phyloP scores from a whole-genome alignment of 495 filamentous ascomycete genomes.

The Penicillium manginii region DNA sequence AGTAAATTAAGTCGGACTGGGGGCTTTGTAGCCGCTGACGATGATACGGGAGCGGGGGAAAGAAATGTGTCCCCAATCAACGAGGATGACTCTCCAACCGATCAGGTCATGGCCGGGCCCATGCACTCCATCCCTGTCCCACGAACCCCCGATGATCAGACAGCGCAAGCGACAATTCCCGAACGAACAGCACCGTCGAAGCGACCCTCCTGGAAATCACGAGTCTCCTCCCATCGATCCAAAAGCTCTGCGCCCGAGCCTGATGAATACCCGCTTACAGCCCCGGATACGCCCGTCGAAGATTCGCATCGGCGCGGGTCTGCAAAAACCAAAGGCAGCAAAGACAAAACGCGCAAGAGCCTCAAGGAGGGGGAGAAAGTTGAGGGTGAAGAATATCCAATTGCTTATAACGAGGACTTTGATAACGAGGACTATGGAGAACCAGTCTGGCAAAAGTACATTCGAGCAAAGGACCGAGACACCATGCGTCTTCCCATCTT shows the following conservation, averaged over 20 bases:
- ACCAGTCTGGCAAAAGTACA: slow-evolving; percentile 79
- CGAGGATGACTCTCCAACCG: not conserved
- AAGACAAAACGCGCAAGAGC: slow-evolving; percentile 23
- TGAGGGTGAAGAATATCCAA: slow-evolving; percentile 65
- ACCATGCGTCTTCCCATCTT: slow-evolving; percentile 84
- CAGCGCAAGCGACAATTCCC: slow-evolving; percentile 2
- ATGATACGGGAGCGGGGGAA: slow-evolving; percentile 13
- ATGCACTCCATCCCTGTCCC: not conserved
- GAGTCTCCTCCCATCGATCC: slow-evolving; percentile 31
- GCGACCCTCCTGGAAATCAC: slow-evolving; percentile 51
- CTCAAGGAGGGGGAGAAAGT: slow-evolving; percentile 41
- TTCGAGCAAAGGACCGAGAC: slow-evolving; percentile 79
- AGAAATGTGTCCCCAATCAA: slow-evolving; percentile 6
- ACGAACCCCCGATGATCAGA: slow-evolving; percentile 12
- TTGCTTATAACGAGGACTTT: slow-evolving; percentile 68
- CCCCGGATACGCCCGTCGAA: slow-evolving; percentile 32
- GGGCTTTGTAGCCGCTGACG: slow-evolving; percentile 46
- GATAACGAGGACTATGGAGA: slow-evolving; percentile 66
- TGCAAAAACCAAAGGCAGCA: slow-evolving; percentile 23
- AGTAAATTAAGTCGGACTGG: slow-evolving; percentile 57
- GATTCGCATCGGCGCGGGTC: slow-evolving; percentile 18
- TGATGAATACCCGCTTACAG: slow-evolving; percentile 47
- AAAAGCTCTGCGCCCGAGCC: slow-evolving; percentile 33
- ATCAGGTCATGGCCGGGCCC: not conserved
- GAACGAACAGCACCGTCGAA: slow-evolving; percentile 31